Evolutionary conservation across 2,329 filamentous ascomycete genomes (phyloP).

Genomic region (Monilinia fructicola): DNA sequence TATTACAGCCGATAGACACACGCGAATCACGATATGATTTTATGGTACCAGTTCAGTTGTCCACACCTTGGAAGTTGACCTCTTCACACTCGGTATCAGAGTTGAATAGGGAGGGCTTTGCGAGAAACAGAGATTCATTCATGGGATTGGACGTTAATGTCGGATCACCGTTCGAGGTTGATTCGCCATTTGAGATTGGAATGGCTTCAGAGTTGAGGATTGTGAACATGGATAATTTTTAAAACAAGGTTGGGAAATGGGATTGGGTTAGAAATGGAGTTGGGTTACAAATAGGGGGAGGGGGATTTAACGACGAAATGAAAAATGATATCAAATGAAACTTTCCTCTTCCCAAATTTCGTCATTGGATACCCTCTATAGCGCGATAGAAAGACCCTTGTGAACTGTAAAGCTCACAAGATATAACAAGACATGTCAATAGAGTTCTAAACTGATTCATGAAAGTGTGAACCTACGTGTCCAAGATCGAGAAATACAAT

Average conservation of each 20-base stretch:
- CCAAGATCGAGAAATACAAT: no score
- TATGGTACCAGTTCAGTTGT: background rate
- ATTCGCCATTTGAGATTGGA: conserved; percentile 13
- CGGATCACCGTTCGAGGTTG: conserved; percentile 15
- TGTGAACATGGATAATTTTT: conserved; percentile 3
- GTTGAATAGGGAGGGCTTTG: background rate
- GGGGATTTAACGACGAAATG: conserved; percentile 1
- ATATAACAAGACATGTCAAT: no score
- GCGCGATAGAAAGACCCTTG: no score
- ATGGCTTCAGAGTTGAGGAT: conserved; percentile 15
- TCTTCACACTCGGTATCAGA: background rate
- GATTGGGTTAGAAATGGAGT: no score
- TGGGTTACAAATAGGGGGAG: no score
- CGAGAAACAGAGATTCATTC: background rate
- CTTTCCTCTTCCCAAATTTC: background rate
- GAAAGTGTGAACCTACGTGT: no score
- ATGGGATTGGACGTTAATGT: conserved; percentile 4
- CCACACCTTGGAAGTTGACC: conserved; percentile 4
- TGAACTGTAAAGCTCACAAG: no score
- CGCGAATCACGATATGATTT: conserved; percentile 9
- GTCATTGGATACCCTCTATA: no score
- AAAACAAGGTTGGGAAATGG: background rate
- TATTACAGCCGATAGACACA: background rate
- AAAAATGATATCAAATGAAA: conserved; percentile 15
- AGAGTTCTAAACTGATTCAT: no score